Base-by-base conservation (phyloP, 768 basidiomycete species). In the Psilocybe sp. region DNA sequence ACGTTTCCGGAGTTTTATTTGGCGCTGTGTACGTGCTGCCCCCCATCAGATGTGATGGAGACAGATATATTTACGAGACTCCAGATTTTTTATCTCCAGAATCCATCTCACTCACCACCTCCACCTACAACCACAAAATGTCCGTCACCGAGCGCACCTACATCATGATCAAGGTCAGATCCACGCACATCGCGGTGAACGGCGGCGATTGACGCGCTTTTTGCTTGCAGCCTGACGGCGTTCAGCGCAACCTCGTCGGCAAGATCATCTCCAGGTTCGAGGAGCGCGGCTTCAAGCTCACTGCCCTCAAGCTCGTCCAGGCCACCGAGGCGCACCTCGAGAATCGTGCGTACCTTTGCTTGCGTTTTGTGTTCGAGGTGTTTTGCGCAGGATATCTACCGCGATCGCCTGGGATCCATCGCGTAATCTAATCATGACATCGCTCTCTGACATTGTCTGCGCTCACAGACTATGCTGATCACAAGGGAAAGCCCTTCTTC, bases 211-310 rank as follows among this genome's bases (percentile, higher is more conserved):
- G 44, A 47, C 54, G 45, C 60, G 47, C 40, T 49, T 35, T 39
- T 32, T 40, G 41, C 15, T n/a, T 13, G 31, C 51, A 97, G 95
- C 97, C 97, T 63, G 97, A 99, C 75, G 97, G 96, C 70, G 97
- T 99, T 77, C 93, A 98, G 75, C 90, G 97, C 63, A 85, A 80
- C 60, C 89, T 98, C 73, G 78, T 95, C 69, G 96, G 92, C 68
- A 87, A 92, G 76, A 98, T 98, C 84, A 91, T 96, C 73, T 63
- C 79, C 65, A 84, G 96, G 62, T 98, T 99, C 73, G 97, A 99
- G 83, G 85, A 89, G 77, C 92, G 96, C 60, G 97, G 97, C 59
- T 99, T 84, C 86, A 97, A 98, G 81, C 87, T 98, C 68, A 78
- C 88, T 66, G 96, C 96, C 52, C 77, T 98, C 67, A 98, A 99